Evolutionary conservation across 345 rosid species (phyloP), one percentile per base, ranked within the genome.

Genomic region (Cardiospermum halicacabum): DNA sequence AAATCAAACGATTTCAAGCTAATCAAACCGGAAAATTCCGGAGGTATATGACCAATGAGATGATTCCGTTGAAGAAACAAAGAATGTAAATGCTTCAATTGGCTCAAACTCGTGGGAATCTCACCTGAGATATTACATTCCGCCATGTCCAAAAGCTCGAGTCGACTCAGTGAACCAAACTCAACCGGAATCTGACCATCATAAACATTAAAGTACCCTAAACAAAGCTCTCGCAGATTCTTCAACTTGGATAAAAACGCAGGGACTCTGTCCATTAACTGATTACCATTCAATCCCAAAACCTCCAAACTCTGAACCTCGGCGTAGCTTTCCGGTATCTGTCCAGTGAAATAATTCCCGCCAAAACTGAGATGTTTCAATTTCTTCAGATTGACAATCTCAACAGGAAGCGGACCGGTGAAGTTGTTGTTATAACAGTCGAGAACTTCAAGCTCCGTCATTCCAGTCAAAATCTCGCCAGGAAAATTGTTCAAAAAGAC

Each of bases 261-360:
- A 7, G 98, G 98, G 1, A 81, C 64, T 12, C 65, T 66, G 2
- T 92, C 90, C 36, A 75, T 69, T 26, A 89, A 82, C 2, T 56
- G 77, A 49, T 65, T 82, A 16, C 88, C 96, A 58, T 79, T 86
- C 25, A 93, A 67, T 6, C 92, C 94, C 0, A 93, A 71, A 63
- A 32, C 85, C 65, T 86, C 94, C 76, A 93, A 77, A 76, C 80
- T 86, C 60, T 70, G 66, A 36, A 89, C 80, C 48, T 86, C 90
- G 15, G 88, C 80, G 64, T 84, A 93, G 7, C 77, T 75, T 69
- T 84, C 86, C 2, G 97, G 98, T 40, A 90, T 85, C 60, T 65
- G 74, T 12, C 98, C 97, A 39, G 56, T 58, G 80, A 93, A 86
- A 73, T 49, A 90, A 74, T 93, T 93, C 5, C 98, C 98, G 3